These are phyloP conservation scores for Trametes coccinea DNA, from an alignment of 768 basidiomycete species.

Conservation along the genomic window DNA sequence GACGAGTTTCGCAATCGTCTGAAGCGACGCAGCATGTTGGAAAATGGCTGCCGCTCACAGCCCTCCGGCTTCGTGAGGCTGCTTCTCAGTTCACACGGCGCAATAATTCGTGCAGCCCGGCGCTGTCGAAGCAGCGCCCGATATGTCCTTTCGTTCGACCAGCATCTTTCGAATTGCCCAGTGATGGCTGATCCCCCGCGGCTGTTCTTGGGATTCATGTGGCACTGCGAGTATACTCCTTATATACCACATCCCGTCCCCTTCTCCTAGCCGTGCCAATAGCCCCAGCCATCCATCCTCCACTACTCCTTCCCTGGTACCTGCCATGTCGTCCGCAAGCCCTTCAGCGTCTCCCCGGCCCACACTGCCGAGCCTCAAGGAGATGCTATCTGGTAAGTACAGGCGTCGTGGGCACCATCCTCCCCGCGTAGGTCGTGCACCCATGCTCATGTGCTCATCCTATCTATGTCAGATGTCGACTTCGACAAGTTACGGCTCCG, in stretches of 20 bases:
- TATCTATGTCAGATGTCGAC: neutral
- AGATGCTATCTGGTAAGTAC: conserved; percentile 14
- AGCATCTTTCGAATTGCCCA: neutral
- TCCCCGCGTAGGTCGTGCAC: no score
- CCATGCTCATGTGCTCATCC: neutral
- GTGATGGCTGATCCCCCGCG: conserved; percentile 18
- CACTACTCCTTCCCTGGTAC: no score
- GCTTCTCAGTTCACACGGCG: conserved; percentile 9
- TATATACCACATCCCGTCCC: conserved; percentile 10
- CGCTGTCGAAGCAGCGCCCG: conserved; percentile 7
- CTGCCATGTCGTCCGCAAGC: neutral
- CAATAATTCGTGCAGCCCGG: neutral
- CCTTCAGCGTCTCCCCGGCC: conserved; percentile 2
- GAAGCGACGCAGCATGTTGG: no score
- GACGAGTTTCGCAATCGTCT: no score
- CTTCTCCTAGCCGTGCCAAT: neutral
- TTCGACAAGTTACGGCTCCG: neutral
- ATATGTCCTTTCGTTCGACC: neutral
- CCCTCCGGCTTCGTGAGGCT: neutral
- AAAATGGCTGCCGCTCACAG: neutral
- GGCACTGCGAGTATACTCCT: conserved; percentile 12
- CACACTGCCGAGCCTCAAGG: conserved; percentile 14
- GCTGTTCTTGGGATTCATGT: conserved; percentile 7
- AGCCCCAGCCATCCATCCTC: neutral
- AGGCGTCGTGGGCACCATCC: no score